Base-by-base conservation (phyloP, 352 stramenopile genomes). In the Phytophthora niederhauseri region DNA sequence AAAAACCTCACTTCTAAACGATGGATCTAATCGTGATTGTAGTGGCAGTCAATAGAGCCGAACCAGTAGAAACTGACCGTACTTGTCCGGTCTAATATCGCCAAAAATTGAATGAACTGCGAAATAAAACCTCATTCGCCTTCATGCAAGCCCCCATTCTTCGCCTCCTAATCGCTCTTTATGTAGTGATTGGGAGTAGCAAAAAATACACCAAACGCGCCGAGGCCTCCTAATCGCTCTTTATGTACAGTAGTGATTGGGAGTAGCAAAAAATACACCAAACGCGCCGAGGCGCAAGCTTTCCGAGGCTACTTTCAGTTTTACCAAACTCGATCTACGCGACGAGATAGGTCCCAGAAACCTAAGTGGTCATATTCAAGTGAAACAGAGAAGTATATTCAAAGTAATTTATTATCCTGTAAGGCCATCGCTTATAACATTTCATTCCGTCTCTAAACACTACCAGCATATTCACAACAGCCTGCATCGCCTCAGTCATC, bases 401-500 rank as follows among this genome's bases (percentile, higher is more conserved):
- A 15, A 45, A 15, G 38, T 45, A 45, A 45, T 45, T 45, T 45
- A 45, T 7, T 36, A 36, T 34, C 30, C 6, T 34, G 30, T 34
- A 34, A 12, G 30, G 30, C 2, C 30, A 34, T 34, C 30, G 30
- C 30, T 49, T 49, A 49, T 49, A 49, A 49, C 19, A 11, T 49
- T 49, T n/a, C 17, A n/a, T 8, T 45, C 36, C 30, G 36, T 19
- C 36, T 49, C 17, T 24, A 49, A 22, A 24, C 43, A 49, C n/a
- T n/a, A n/a, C 43, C 36, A 49, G 43, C 43, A 53, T 26, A 30
- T 53, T 53, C 46, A 51, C 17, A 51, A 12, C 20, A 26, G 30
- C 7, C 30, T 36, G 30, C n/a, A 51, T 51, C 20, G 45, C 14
- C 3, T 77, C 24, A 88, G 28, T 85, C 75, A 45, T 88, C 80